Conservation (phyloP, 352 stramenopile species). For the Pythium periplocum region DNA sequence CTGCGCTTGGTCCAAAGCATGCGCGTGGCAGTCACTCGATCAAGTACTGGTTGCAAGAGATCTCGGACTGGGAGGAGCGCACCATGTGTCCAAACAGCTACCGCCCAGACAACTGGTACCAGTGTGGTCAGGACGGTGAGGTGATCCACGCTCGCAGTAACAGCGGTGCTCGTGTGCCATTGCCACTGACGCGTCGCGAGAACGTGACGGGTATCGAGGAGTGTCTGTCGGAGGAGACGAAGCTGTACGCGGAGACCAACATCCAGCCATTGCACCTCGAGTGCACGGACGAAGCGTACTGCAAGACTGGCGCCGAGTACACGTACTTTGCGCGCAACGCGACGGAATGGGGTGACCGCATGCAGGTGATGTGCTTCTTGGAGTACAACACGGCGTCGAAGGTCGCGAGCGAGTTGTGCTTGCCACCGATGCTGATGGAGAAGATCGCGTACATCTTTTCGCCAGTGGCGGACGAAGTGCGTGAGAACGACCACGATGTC, state of each 20-base stretch:
- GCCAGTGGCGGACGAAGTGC: conserved; percentile 42
- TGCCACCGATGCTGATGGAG: conserved; percentile 52
- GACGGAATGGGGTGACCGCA: conserved; percentile 54
- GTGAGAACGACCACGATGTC: conserved; percentile 55
- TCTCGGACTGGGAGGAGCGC: conserved; percentile 62
- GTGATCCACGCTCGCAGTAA: conserved; percentile 33
- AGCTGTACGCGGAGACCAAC: conserved; percentile 53
- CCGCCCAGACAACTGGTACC: conserved; percentile 68
- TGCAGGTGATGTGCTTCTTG: conserved; percentile 68
- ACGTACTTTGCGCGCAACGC: conserved; percentile 65
- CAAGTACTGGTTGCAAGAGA: conserved; percentile 70
- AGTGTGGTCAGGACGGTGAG: conserved; percentile 53
- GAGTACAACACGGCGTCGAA: conserved; percentile 46
- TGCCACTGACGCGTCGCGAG: conserved; percentile 21
- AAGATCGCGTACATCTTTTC: conserved; percentile 54
- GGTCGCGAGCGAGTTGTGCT: conserved; percentile 49
- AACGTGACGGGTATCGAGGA: conserved; percentile 30
- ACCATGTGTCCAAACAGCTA: conserved; percentile 70
- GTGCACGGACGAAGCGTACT: conserved; percentile 45
- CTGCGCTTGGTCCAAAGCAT: conserved; percentile 45
- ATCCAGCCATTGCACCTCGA: conserved; percentile 54
- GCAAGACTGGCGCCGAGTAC: conserved; percentile 24
- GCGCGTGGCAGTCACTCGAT: conserved; percentile 60
- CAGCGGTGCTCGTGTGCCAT: conserved; percentile 27
- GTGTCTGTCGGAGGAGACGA: conserved; percentile 47